phyloP scores from a whole-genome alignment of 345 rosid genomes.

The Laguncularia racemosa region DNA sequence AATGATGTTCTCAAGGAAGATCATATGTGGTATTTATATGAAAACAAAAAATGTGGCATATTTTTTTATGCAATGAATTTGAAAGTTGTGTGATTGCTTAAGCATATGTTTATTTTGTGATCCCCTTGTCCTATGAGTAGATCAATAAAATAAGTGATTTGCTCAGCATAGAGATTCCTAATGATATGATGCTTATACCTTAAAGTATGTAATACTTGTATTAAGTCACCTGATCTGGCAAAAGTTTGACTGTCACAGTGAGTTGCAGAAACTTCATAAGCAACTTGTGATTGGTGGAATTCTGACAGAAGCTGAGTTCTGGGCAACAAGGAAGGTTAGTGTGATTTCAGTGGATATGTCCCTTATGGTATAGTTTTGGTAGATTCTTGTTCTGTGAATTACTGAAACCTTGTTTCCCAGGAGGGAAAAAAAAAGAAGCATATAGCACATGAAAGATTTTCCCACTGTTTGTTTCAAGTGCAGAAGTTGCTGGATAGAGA shows the following conservation, averaged over 20 bases:
- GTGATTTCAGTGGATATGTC: background rate
- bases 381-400: background rate
- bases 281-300: conserved; percentile 52
- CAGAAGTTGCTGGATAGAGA: conserved; percentile 74
- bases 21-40: too few relatives aligned
- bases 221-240: conserved; percentile 5
- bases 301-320: conserved; percentile 81
- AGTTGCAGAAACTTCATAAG: conserved; percentile 75
- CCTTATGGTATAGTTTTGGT: conserved; percentile 1
- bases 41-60: too few relatives aligned
- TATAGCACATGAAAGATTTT: background rate
- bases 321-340: conserved; percentile 92
- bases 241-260: conserved; percentile 34
- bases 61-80: too few relatives aligned
- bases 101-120: too few relatives aligned
- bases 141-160: too few relatives aligned
- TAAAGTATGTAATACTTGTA: background rate
- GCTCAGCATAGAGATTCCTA: background rate
- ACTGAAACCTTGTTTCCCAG: background rate
- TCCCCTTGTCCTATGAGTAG: too few relatives aligned
- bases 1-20: too few relatives aligned
- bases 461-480: conserved; percentile 16
- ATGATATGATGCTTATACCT: background rate
- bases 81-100: too few relatives aligned
- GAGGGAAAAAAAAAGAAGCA: background rate